phyloP scores from a whole-genome alignment of 2,329 filamentous ascomycete genomes.

The Amylocarpus encephaloides region DNA sequence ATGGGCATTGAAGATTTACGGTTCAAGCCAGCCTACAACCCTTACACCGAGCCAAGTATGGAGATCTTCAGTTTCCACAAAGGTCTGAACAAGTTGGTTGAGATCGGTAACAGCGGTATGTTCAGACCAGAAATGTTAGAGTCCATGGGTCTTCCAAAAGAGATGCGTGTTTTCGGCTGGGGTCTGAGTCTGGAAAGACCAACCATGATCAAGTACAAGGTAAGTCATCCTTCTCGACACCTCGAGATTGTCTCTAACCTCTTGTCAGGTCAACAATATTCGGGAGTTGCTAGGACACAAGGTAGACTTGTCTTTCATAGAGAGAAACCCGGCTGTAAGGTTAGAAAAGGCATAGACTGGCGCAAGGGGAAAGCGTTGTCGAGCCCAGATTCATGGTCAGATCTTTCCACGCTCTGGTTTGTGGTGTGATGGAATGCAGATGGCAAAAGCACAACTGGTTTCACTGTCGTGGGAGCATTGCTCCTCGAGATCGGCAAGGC shows the following conservation, averaged over 20 bases:
- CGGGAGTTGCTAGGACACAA: slow-evolving; percentile 69
- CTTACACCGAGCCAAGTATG: slow-evolving; percentile 93
- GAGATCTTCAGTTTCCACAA: slow-evolving; percentile 96
- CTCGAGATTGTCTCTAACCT: slow-evolving; percentile 9
- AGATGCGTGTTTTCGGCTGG: slow-evolving; percentile 91
- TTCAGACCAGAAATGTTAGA: slow-evolving; percentile 97
- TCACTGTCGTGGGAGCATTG: too few species aligned
- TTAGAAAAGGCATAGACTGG: slow-evolving; percentile 39
- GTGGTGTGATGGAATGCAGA: not conserved
- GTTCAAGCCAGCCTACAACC: slow-evolving; percentile 97
- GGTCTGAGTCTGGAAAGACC: slow-evolving; percentile 87
- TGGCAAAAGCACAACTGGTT: too few species aligned
- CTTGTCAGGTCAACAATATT: slow-evolving; percentile 48
- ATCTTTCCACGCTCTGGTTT: not conserved
- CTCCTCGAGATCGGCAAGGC: too few species aligned
- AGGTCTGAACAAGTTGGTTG: slow-evolving; percentile 83
- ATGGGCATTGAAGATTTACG: slow-evolving; percentile 84
- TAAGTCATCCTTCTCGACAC: slow-evolving; percentile 3
- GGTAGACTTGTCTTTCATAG: slow-evolving; percentile 88
- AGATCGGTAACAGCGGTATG: slow-evolving; percentile 98
- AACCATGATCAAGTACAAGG: slow-evolving; percentile 60
- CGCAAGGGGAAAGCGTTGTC: slow-evolving; percentile 3
- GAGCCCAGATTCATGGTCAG: not conserved
- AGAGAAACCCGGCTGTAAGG: slow-evolving; percentile 83
- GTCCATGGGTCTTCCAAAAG: slow-evolving; percentile 85